These are phyloP conservation scores for Colletotrichum echinochloae DNA, from an alignment of 2,329 filamentous ascomycete genomes.

Conservation along the genomic window DNA sequence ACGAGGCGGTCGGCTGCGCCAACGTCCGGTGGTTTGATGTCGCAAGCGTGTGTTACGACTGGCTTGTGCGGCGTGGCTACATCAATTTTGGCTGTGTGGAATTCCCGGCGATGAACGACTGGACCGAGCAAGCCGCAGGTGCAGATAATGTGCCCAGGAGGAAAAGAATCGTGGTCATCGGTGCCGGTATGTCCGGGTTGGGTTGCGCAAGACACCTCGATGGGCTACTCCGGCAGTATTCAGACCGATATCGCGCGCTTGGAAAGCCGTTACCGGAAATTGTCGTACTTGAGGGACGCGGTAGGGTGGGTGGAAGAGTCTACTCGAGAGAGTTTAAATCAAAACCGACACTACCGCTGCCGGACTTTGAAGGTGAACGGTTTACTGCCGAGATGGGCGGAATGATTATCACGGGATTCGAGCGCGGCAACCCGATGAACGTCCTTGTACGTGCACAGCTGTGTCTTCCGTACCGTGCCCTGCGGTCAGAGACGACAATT, in stretches of 20 bases:
- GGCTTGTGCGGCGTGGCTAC: conserved; percentile 90
- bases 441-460: conserved; percentile 91
- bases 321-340: conserved; percentile 81
- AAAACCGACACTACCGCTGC: conserved; percentile 65
- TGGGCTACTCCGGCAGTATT: conserved; percentile 84
- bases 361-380: conserved; percentile 66
- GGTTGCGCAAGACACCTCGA: conserved; percentile 93
- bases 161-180: conserved; percentile 85
- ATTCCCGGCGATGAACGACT: conserved; percentile 59
- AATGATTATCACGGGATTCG: conserved; percentile 98
- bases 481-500: conserved; percentile 85
- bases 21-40: conserved; percentile 90
- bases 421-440: conserved; percentile 93
- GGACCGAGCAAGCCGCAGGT: conserved; percentile 55
- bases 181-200: conserved; percentile 93
- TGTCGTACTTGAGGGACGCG: conserved; percentile 86
- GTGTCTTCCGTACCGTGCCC: conserved; percentile 84
- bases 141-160: conserved; percentile 50
- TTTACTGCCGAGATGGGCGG: conserved; percentile 96
- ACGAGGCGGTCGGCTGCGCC: conserved; percentile 91
- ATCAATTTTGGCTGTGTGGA: conserved; percentile 97
- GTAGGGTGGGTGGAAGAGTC: conserved; percentile 89
- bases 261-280: conserved; percentile 80
- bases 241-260: conserved; percentile 71
- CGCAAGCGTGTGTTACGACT: conserved; percentile 90